Percentiles rank a stretch among this genome's conserved stretches.
phyloP scores from a whole-genome alignment of 495 filamentous ascomycete genomes.

The Penicillium daleae region DNA sequence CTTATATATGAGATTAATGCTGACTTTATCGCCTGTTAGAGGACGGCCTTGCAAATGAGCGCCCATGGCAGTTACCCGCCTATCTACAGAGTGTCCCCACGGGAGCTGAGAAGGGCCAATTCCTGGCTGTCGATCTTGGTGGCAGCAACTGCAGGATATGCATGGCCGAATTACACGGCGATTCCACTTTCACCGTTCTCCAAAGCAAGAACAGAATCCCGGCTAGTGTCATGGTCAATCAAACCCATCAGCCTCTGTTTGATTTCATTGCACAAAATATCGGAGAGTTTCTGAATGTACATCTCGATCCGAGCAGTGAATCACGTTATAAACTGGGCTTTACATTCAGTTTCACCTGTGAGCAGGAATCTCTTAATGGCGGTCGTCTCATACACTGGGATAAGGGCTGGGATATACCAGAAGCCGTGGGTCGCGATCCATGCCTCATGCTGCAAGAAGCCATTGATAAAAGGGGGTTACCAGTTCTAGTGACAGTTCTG shows the following conservation, averaged over 20 bases:
- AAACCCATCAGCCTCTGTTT: slow-evolving; percentile 25
- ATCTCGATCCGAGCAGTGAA: not conserved
- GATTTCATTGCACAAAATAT: slow-evolving; percentile 28
- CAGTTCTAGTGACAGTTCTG: slow-evolving; percentile 25
- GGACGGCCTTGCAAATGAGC: slow-evolving; percentile 8
- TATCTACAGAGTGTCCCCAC: slow-evolving; percentile 48
- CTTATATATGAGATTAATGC: not conserved
- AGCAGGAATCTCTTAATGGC: slow-evolving; percentile 22
- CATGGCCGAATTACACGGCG: slow-evolving; percentile 62
- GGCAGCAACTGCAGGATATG: slow-evolving; percentile 71
- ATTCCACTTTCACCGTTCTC: slow-evolving; percentile 23
- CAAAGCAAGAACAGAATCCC: slow-evolving; percentile 23
- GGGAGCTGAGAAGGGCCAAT: slow-evolving; percentile 58
- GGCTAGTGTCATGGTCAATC: slow-evolving; percentile 21
- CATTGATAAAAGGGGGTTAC: slow-evolving; percentile 21
- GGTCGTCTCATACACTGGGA: slow-evolving; percentile 29
- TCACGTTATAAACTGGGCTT: slow-evolving; percentile 25
- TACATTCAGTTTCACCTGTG: slow-evolving; percentile 30
- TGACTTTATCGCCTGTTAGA: not conserved
- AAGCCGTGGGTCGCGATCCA: slow-evolving; percentile 24
- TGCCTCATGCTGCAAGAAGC: slow-evolving; percentile 27
- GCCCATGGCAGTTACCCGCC: slow-evolving; percentile 8
- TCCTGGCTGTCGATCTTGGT: slow-evolving; percentile 69
- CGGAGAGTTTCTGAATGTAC: slow-evolving; percentile 12
- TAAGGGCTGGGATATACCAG: slow-evolving; percentile 32